Percentiles rank a stretch among this genome's conserved stretches.
Conservation (phyloP, 495 filamentous ascomycete species). For the Bombardia bombarda region DNA sequence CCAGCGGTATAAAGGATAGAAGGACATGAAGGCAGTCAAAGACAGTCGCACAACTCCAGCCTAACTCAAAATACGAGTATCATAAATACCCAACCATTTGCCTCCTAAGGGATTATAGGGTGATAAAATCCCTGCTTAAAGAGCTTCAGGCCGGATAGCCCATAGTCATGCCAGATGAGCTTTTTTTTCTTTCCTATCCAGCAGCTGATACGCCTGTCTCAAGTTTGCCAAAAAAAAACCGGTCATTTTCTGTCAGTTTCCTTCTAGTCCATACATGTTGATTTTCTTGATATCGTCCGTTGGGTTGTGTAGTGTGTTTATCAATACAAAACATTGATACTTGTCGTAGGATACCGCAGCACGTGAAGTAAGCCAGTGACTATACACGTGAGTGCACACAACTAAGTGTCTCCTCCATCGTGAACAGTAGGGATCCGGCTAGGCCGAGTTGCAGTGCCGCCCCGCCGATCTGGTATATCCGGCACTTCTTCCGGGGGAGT, state of each 20-base stretch:
- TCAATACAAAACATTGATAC: background rate
- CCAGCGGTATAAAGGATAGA: too few relatives aligned
- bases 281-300: too few relatives aligned
- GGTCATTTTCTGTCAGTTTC: background rate
- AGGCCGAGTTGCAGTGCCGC: conserved; percentile 1
- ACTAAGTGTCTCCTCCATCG: background rate
- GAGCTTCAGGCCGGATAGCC: too few relatives aligned
- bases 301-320: background rate
- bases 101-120: background rate
- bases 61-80: background rate
- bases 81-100: background rate
- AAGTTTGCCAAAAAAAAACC: background rate
- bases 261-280: background rate
- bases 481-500: conserved; percentile 13
- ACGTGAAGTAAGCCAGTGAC: too few relatives aligned
- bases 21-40: too few relatives aligned
- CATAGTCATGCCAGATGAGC: background rate
- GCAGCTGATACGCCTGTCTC: background rate
- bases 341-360: too few relatives aligned
- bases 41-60: too few relatives aligned
- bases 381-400: background rate
- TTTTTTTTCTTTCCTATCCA: background rate
- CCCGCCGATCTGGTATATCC: conserved; percentile 18
- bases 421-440: background rate
- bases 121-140: too few relatives aligned